Evolutionary conservation across 176 grass and related monocot species (phyloP), one percentile per base, ranked within the genome.

Genomic region (Saccharum officinarum): DNA sequence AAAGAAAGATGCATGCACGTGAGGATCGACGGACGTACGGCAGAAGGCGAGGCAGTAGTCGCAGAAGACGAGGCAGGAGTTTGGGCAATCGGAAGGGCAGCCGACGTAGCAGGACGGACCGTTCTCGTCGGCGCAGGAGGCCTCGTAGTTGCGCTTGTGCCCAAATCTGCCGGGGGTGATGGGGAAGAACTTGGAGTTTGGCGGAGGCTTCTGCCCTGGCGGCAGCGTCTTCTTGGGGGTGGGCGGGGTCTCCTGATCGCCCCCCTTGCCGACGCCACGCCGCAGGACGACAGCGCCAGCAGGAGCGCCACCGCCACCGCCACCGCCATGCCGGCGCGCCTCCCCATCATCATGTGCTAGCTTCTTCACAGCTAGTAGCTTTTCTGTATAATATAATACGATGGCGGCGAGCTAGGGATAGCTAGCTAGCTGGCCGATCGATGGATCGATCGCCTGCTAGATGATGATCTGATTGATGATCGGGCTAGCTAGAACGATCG

Each of bases 21-120:
- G 28, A 28, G 28, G 28, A 28, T 36, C 34, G 34, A 36, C 34
- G 34, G 34, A 36, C 37, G 75, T 83, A 93, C 89, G 5, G 76
- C 92, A 94, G 22, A 84, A 84, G 6, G 75, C 87, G 41, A 87
- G 71, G 89, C 92, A 94, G 78, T 84, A 73, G 10, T 86, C 75
- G 76, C 92, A 94, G 41, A 86, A 61, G 71, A 90, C 89, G 54
- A 94, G 73, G 90, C 92, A 94, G 52, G 61, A 34, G 28, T 94
- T 80, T 3, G 66, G 69, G 92, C 92, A 94, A 0, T 65, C 9
- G 3, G 34, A 33, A 1, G 72, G 86, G 86, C 92, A 94, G 2
- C 67, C 33, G n/a, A 76, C 36, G 65, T 69, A 59, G 89, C 92
- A 94, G 17, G 36, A 3, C 5, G 64, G 17, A 13, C 26, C 23